These are phyloP conservation scores for Ascochyta koolunga DNA, from an alignment of 2,329 filamentous ascomycete species.

Conservation along the genomic window DNA sequence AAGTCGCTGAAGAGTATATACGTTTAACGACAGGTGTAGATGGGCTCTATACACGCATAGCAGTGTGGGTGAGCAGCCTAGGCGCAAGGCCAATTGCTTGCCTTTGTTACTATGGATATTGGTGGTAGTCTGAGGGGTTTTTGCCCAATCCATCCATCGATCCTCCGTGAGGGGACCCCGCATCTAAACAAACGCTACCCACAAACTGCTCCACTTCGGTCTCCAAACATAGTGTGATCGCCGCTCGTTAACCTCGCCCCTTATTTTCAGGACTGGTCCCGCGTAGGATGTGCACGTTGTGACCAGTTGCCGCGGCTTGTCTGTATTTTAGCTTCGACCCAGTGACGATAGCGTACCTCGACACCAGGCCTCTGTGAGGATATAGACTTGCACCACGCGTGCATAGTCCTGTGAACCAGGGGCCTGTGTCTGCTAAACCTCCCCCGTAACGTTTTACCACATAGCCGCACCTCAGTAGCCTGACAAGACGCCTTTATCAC, in stretches of 20 bases:
- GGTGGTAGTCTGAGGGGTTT: too few relatives aligned
- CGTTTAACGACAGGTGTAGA: background rate
- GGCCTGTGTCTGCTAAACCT: constrained; percentile 5
- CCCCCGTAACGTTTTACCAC: constrained; percentile 7
- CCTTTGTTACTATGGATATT: background rate
- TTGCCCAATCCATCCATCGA: background rate
- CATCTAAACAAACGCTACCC: constrained; percentile 5
- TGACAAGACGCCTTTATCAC: background rate
- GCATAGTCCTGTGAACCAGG: constrained; percentile 2
- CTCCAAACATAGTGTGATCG: background rate
- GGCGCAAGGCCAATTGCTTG: background rate
- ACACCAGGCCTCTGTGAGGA: background rate
- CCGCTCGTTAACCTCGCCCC: constrained; percentile 5
- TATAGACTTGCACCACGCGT: constrained; percentile 12
- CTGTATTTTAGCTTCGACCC: background rate
- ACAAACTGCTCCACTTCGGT: constrained; percentile 4
- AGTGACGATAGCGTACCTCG: constrained; percentile 2
- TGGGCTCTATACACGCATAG: background rate
- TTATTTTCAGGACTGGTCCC: background rate
- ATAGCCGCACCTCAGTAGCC: background rate
- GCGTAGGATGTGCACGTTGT: background rate
- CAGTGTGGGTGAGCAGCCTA: background rate
- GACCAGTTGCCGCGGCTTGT: constrained; percentile 16
- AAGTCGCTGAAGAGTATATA: background rate
- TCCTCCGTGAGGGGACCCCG: constrained; percentile 9